These are phyloP conservation scores for Chloroidium sp. DNA, from an alignment of 163 green algal species.

Conservation along the genomic window DNA sequence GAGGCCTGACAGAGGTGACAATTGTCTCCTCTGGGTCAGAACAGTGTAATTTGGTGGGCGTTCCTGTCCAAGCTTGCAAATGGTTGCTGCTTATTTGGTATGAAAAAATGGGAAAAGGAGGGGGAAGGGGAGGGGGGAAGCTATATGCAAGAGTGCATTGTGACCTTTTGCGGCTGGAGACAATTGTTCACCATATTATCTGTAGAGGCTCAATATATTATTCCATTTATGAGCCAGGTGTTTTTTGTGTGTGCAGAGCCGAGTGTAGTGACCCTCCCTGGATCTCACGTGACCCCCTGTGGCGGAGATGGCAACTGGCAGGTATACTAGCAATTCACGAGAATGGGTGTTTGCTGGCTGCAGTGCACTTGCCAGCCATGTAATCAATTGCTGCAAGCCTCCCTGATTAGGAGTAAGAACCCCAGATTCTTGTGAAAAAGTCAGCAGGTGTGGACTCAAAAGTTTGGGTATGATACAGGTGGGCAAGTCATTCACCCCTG, in stretches of 20 bases:
- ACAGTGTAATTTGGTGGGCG: no score
- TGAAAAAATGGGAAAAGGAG: no score
- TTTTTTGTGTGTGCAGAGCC: slow-evolving; percentile 2
- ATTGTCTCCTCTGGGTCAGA: no score
- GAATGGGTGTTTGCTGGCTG: neutral
- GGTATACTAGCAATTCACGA: neutral
- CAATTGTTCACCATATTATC: no score
- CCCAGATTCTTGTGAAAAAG: neutral
- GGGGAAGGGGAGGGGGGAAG: no score
- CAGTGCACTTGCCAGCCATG: neutral
- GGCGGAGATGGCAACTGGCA: slow-evolving; percentile 22
- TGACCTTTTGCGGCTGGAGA: no score
- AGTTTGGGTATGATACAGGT: neutral
- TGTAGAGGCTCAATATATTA: no score
- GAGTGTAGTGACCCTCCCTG: slow-evolving; percentile 37
- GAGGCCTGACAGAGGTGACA: no score
- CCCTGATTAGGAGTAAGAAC: neutral
- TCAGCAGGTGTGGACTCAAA: neutral
- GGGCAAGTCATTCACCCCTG: slow-evolving; percentile 7
- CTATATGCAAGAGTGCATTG: no score
- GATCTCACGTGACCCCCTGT: slow-evolving; percentile 52
- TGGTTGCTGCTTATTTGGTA: no score
- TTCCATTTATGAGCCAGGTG: no score
- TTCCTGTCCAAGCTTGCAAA: no score
- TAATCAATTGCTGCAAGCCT: neutral